These are phyloP conservation scores for Aurantiochytrium sp. DNA, from an alignment of 108 stramenopile species.

Conservation along the genomic window DNA sequence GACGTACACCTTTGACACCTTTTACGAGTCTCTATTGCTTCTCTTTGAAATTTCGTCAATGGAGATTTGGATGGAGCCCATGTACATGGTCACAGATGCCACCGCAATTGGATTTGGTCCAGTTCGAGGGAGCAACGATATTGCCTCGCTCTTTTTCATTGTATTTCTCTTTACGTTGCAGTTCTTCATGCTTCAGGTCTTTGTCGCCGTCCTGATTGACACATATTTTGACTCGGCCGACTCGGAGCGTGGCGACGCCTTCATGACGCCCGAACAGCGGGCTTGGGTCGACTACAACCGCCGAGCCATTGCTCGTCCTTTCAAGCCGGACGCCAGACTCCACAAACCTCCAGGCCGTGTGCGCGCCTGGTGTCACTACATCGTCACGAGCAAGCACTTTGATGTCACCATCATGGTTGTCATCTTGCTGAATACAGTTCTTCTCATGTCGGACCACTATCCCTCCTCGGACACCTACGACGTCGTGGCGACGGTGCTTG, in stretches of 20 bases:
- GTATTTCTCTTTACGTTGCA: constrained; percentile 50
- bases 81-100: constrained; percentile 36
- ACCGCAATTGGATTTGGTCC: constrained; percentile 12
- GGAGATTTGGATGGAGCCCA: constrained; percentile 41
- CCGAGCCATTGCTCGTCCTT: neutral
- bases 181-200: constrained; percentile 64
- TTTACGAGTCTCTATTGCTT: constrained; percentile 27
- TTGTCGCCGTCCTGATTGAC: constrained; percentile 64
- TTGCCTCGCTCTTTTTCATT: constrained; percentile 41
- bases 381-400: constrained; percentile 25
- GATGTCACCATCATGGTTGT: constrained; percentile 34
- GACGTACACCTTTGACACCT: constrained; percentile 37
- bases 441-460: constrained; percentile 37
- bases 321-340: neutral
- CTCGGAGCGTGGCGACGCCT: neutral
- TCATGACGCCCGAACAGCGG: constrained; percentile 42
- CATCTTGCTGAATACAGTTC: constrained; percentile 40
- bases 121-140: neutral
- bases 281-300: constrained; percentile 37
- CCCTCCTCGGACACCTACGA: constrained; percentile 25
- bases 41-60: constrained; percentile 42
- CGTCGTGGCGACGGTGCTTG: constrained; percentile 4
- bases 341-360: neutral
- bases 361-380: constrained; percentile 18
- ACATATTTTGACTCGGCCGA: constrained; percentile 51